Conservation (phyloP, 1,284 basidiomycete species). For the Rhodotorula sp. region DNA sequence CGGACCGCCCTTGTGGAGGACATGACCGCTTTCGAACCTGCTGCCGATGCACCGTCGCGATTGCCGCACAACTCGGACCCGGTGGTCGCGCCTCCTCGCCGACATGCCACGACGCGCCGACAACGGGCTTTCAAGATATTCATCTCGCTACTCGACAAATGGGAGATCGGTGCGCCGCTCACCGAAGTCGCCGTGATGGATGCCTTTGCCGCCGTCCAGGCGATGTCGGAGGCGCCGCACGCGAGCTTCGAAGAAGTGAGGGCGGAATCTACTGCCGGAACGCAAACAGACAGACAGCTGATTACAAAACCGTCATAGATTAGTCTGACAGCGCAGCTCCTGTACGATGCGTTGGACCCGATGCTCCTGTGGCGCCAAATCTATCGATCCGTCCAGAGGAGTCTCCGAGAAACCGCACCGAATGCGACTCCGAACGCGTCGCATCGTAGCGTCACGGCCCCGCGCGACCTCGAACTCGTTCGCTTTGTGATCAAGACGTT, state of each 20-base stretch:
- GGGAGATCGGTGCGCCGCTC: slow-evolving; percentile 84
- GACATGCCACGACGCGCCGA: slow-evolving; percentile 63
- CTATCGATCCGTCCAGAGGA: slow-evolving; percentile 52
- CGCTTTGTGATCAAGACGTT: slow-evolving; percentile 52
- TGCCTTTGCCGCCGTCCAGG: slow-evolving; percentile 46
- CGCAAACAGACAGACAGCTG: too few species aligned
- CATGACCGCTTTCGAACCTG: slow-evolving; percentile 58
- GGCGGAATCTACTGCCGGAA: too few species aligned
- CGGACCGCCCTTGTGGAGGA: slow-evolving; percentile 67
- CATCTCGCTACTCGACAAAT: slow-evolving; percentile 90
- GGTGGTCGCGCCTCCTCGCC: neutral
- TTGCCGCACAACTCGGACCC: neutral
- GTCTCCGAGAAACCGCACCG: slow-evolving; percentile 50
- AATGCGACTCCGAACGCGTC: neutral
- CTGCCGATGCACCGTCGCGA: neutral
- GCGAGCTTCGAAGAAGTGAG: too few species aligned
- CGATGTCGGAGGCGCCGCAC: neutral
- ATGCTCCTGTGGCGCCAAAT: slow-evolving; percentile 80
- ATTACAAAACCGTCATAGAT: slow-evolving; percentile 55
- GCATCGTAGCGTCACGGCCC: slow-evolving; percentile 41
- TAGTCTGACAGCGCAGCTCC: slow-evolving; percentile 76
- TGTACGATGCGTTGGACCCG: slow-evolving; percentile 92
- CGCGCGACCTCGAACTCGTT: slow-evolving; percentile 51
- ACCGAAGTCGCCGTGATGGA: slow-evolving; percentile 77
- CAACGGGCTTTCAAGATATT: slow-evolving; percentile 88